Conservation (phyloP, 352 stramenopile genomes). For the Plasmopara viticola region DNA sequence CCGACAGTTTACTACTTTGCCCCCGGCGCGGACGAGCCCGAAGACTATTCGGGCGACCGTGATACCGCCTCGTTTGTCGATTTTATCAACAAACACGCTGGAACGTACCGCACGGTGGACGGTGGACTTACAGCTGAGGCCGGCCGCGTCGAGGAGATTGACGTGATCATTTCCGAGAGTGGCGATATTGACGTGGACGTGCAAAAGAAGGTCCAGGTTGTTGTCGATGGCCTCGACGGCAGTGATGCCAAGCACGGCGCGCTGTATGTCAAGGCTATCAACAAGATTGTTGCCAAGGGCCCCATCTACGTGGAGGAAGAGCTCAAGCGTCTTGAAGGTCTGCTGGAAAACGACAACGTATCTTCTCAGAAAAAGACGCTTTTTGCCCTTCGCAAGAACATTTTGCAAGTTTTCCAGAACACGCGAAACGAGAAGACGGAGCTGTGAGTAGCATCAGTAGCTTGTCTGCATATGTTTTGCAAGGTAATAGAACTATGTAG, state of each 20-base stretch:
- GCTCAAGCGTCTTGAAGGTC: constrained; percentile 69
- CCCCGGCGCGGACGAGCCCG: constrained; percentile 61
- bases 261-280: constrained; percentile 86
- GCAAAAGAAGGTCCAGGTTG: constrained; percentile 63
- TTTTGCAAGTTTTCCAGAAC: constrained; percentile 69
- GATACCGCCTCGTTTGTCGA: constrained; percentile 83
- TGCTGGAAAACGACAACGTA: constrained; percentile 82
- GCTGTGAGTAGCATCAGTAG: constrained; percentile 17
- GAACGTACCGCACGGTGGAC: constrained; percentile 72
- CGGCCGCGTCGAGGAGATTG: constrained; percentile 76
- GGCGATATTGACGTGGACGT: constrained; percentile 61
- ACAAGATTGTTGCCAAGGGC: constrained; percentile 88
- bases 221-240: constrained; percentile 65
- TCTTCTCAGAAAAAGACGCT: constrained; percentile 84
- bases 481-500: neutral
- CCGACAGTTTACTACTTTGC: constrained; percentile 91
- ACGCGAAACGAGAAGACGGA: constrained; percentile 38
- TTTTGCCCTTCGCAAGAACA: constrained; percentile 88
- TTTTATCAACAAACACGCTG: constrained; percentile 89
- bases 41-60: constrained; percentile 80
- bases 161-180: constrained; percentile 72
- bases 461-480: neutral
- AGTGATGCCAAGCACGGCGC: constrained; percentile 69
- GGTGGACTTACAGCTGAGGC: constrained; percentile 67
- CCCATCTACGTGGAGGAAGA: constrained; percentile 76